These are phyloP conservation scores for Verticillium longisporum DNA, from an alignment of 2,329 filamentous ascomycete species.

Conservation along the genomic window DNA sequence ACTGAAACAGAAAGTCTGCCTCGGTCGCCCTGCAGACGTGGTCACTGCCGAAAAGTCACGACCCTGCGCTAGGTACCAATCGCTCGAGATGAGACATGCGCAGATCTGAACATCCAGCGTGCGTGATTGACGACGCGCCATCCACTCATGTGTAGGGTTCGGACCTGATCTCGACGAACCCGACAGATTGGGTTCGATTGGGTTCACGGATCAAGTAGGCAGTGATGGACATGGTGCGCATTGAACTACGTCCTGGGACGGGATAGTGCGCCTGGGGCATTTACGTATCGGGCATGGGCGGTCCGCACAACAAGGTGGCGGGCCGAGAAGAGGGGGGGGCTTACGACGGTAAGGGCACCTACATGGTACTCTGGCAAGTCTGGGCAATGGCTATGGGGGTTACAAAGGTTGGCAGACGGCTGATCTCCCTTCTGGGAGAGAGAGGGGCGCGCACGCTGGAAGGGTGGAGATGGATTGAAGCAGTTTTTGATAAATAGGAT, in stretches of 20 bases:
- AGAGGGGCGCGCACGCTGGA: neutral
- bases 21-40: no score
- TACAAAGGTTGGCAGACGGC: neutral
- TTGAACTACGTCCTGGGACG: slow-evolving; percentile 3
- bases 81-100: no score
- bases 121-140: neutral
- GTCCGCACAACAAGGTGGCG: neutral
- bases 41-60: no score
- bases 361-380: no score
- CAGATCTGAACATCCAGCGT: no score
- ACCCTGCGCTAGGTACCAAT: no score
- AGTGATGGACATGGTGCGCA: neutral
- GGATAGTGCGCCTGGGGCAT: slow-evolving; percentile 3
- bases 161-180: neutral
- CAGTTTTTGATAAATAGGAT: no score
- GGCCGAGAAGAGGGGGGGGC: neutral
- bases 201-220: neutral
- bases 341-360: no score
- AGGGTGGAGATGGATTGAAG: slow-evolving; percentile 12
- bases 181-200: neutral
- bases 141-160: neutral
- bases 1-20: neutral
- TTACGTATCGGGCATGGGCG: slow-evolving; percentile 1
- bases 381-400: neutral
- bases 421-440: neutral